Percentiles rank a stretch among this genome's conserved stretches.
Evolutionary conservation across 306 rosid genomes (phyloP).

Genomic region (Styphnolobium japonicum): DNA sequence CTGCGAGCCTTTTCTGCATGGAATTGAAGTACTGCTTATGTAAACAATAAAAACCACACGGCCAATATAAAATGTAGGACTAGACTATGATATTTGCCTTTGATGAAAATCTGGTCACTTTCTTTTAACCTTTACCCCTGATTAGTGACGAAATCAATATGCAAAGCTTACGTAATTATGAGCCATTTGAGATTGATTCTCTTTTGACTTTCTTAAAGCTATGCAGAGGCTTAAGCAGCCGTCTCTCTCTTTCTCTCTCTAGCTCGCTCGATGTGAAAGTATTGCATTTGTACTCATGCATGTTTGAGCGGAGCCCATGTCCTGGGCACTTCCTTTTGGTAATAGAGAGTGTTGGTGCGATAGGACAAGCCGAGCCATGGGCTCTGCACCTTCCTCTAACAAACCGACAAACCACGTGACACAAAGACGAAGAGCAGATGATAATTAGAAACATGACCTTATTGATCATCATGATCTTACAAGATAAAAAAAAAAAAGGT

Average conservation of each 20-base stretch:
- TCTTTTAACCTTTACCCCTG: conserved; percentile 8
- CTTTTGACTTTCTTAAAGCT: conserved; percentile 49
- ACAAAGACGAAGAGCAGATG: conserved; percentile 26
- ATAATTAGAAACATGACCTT: conserved; percentile 47
- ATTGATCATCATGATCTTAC: conserved; percentile 37
- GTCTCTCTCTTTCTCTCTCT: neutral
- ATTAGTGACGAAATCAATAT: conserved; percentile 48
- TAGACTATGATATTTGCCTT: neutral
- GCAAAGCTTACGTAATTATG: conserved; percentile 54
- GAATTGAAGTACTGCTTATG: conserved; percentile 18
- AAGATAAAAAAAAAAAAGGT: conserved; percentile 30
- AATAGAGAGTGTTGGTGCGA: conserved; percentile 22
- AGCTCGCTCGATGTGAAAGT: neutral
- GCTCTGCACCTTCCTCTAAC: conserved; percentile 48
- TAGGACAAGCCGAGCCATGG: conserved; percentile 42
- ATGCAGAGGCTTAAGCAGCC: conserved; percentile 9
- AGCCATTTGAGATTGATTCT: conserved; percentile 36
- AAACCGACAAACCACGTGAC: conserved; percentile 77
- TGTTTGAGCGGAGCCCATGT: conserved; percentile 39
- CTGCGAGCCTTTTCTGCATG: conserved; percentile 27
- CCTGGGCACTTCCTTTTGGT: conserved; percentile 21
- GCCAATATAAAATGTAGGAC: neutral
- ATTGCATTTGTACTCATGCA: conserved; percentile 39
- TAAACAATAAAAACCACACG: conserved; percentile 10
- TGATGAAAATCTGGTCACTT: conserved; percentile 13